Percentiles rank a stretch among this genome's conserved stretches.
phyloP scores from a whole-genome alignment of 495 filamentous ascomycete species.

The Pseudoneurospora amorphoporcata region DNA sequence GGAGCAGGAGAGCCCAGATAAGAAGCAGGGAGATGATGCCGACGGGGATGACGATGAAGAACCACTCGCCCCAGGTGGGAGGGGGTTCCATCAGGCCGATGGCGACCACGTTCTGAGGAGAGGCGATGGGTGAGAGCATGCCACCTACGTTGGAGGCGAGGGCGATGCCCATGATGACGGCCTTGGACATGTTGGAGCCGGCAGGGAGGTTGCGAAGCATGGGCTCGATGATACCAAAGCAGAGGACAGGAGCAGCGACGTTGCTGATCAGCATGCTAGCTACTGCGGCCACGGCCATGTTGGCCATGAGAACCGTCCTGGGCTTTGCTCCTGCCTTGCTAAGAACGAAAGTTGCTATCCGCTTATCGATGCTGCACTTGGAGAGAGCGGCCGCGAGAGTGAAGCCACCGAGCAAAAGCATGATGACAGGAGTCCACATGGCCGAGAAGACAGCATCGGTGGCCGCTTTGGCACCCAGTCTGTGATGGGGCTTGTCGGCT shows the following conservation, averaged over 20 bases:
- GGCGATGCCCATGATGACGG: constrained; percentile 92
- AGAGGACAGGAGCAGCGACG: constrained; percentile 94
- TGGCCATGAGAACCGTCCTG: constrained; percentile 76
- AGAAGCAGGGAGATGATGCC: constrained; percentile 80
- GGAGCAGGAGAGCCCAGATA: constrained; percentile 80
- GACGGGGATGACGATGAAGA: constrained; percentile 89
- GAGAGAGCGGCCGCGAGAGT: constrained; percentile 90
- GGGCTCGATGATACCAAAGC: constrained; percentile 94
- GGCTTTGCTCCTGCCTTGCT: constrained; percentile 92
- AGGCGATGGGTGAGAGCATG: constrained; percentile 92
- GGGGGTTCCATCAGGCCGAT: constrained; percentile 86
- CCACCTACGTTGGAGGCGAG: constrained; percentile 92
- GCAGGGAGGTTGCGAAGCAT: constrained; percentile 85
- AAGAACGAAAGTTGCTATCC: constrained; percentile 93
- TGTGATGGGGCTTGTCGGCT: constrained; percentile 55
- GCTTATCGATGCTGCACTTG: constrained; percentile 94
- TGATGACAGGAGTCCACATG: constrained; percentile 99
- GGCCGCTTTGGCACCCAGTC: constrained; percentile 64
- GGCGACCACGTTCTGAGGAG: constrained; percentile 94
- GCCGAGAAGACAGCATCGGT: constrained; percentile 75
- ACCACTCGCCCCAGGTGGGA: constrained; percentile 91
- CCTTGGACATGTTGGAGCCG: constrained; percentile 86
- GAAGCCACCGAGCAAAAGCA: constrained; percentile 94
- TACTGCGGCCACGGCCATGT: constrained; percentile 98
- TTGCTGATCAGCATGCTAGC: constrained; percentile 99